Evolutionary conservation across 2,329 filamentous ascomycete species (phyloP).

Genomic region (Scedosporium aurantiacum): DNA sequence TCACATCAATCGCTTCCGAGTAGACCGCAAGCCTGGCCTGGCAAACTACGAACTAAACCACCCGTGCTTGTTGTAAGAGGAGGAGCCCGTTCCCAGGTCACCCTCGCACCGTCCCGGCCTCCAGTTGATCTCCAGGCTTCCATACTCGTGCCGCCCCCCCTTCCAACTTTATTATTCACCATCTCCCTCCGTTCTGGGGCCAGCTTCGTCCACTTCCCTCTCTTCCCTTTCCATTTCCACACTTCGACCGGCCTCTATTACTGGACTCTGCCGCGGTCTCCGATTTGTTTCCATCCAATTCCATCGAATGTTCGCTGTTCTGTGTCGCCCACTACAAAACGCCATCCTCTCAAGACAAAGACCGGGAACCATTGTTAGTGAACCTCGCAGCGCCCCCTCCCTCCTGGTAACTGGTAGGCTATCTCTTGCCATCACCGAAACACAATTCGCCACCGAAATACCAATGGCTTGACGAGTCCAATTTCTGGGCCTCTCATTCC

Average conservation of each 20-base stretch:
- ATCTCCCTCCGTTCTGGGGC: neutral
- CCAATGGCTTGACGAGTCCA: neutral
- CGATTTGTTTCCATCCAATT: neutral
- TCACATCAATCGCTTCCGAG: too few relatives aligned
- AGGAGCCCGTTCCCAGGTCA: neutral
- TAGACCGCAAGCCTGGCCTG: too few relatives aligned
- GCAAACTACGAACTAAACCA: too few relatives aligned
- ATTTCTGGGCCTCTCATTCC: neutral
- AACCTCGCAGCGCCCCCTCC: neutral
- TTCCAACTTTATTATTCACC: slow-evolving; percentile 1
- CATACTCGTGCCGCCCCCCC: neutral
- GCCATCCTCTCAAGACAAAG: neutral
- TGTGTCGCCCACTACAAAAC: neutral
- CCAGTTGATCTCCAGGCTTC: neutral
- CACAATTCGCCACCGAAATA: neutral
- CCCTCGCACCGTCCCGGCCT: neutral
- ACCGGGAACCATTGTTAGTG: neutral
- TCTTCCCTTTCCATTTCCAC: neutral
- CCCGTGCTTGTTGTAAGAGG: too few relatives aligned
- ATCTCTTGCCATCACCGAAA: neutral
- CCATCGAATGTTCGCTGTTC: neutral
- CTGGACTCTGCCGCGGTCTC: neutral
- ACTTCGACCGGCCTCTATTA: neutral
- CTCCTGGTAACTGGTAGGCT: neutral
- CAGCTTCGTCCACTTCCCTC: neutral